These are phyloP conservation scores for Penicillium hordei DNA, from an alignment of 2,329 filamentous ascomycete species.

Conservation along the genomic window DNA sequence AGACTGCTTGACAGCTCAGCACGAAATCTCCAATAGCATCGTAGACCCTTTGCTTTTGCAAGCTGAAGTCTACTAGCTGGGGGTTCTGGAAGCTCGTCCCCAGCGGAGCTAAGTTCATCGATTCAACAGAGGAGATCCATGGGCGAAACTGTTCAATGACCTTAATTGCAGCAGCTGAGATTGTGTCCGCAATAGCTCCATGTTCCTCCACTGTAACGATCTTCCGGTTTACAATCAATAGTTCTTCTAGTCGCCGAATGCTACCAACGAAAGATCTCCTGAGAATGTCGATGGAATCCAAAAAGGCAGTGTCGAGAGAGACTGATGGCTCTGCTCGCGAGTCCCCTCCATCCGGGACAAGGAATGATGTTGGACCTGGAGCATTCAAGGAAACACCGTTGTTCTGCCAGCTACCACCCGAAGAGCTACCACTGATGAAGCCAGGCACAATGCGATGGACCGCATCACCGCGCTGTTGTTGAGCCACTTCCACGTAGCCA, in stretches of 20 bases:
- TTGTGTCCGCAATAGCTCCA: constrained; percentile 73
- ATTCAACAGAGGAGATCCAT: constrained; percentile 88
- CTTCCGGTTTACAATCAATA: constrained; percentile 73
- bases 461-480: constrained; percentile 88
- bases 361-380: constrained; percentile 65
- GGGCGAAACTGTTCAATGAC: constrained; percentile 86
- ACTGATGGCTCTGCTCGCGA: constrained; percentile 68
- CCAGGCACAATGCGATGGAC: constrained; percentile 91
- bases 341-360: constrained; percentile 84
- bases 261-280: constrained; percentile 82
- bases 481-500: constrained; percentile 92
- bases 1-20: constrained; percentile 84
- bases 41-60: constrained; percentile 90
- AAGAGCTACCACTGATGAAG: constrained; percentile 81
- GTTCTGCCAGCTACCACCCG: constrained; percentile 83
- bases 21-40: constrained; percentile 90
- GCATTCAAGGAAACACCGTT: constrained; percentile 64
- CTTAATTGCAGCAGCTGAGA: constrained; percentile 74
- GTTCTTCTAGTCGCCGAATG: constrained; percentile 84
- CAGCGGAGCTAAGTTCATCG: constrained; percentile 80
- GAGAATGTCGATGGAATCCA: constrained; percentile 82
- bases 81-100: constrained; percentile 78
- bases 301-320: constrained; percentile 70
- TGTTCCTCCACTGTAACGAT: constrained; percentile 77
- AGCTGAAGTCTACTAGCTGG: constrained; percentile 80